Evolutionary conservation across 2,329 filamentous ascomycete genomes (phyloP), one percentile per base, ranked within the genome.

Genomic region (Ceratocystis harringtonii): DNA sequence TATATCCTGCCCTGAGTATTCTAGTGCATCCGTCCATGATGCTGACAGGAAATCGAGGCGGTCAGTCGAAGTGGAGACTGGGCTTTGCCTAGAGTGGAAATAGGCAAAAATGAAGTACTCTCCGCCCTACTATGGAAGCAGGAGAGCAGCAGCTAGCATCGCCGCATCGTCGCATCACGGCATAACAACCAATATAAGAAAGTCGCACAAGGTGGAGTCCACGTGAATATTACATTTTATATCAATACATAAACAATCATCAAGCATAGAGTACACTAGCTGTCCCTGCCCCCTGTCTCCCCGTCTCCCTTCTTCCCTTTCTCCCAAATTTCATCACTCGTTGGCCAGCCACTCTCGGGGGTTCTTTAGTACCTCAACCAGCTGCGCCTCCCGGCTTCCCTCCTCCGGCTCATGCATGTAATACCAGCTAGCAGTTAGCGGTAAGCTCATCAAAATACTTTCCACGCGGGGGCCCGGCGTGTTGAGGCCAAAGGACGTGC

Each of bases 381-480:
- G 76, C 69, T 90, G 81, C 75, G 89, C 87, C 77, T 99, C 94
- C 69, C 86, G 76, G 73, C 83, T 87, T 67, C 85, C 85, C 69
- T 85, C 85, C 72, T 87, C 85, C 0, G 89, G 88, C 73, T 87
- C 83, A 75, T 96, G 89, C 92, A 96, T 96, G 75, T 99, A 99
- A 73, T 88, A 85, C 94, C 94, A 99, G 71, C 86, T 84, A 28
- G 94, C 94, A 15, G 92, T 97, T 69, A 95, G 79, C 5, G 94
- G 94, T 74, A 99, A 78, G 76, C 90, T 96, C 91, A 99, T 97
- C 70, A 99, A 77, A 67, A 99, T 99, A 75, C 92, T 96, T 80
- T 99, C 94, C 2, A 99, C 86, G 68, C 94, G 83, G 5, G 92
- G 88, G 52, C 90, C 90, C 0, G 94, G 94, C 0, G 92, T 96